Evolutionary conservation across 768 basidiomycete species (phyloP), one percentile per base, ranked within the genome.

Genomic region (Trametes cubensis): DNA sequence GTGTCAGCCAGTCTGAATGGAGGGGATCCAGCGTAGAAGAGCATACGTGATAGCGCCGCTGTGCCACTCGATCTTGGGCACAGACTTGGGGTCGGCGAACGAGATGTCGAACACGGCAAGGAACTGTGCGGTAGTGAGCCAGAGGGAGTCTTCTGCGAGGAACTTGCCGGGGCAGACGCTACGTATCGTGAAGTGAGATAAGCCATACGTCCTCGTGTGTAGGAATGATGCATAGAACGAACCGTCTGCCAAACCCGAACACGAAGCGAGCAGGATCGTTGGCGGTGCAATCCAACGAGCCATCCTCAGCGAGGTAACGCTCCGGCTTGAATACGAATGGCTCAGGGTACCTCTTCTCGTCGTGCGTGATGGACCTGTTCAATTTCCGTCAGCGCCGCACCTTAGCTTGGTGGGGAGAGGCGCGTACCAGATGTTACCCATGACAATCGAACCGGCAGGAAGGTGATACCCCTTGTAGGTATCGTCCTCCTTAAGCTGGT

Each of bases 121-220:
- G 40, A 67, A 55, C 42, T 62, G 57, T 10, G 71, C 69, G 38
- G 69, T 50, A 41, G 62, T 57, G 25, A 72, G 63, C 60, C 66
- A 71, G 39, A 68, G 30, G 6, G 67, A 64, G 47, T 66, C 58
- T 17, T 70, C 63, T 17, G 70, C 69, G 8, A 73, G 46, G 54
- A 61, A 62, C 34, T 54, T 61, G 14, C 72, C 72, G 18, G 69
- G 69, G 52, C 71, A 71, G 4, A 69, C 66, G 40, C 61, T 65
- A 21, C 25, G 18, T 34, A 11, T 34, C 6, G 11, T 34, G 6
- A 34, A 34, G 34, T 2, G 2, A 34, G 2, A 34, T 34, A 6
- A 34, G 34, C 34, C 34, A 2, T 34, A 11, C 34, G 10, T 34
- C 34, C 6, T 34, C 34, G 34, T 34, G 34, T 20, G 17, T 7